phyloP scores from a whole-genome alignment of 208 protist species.

The Leishmania amazonensis region DNA sequence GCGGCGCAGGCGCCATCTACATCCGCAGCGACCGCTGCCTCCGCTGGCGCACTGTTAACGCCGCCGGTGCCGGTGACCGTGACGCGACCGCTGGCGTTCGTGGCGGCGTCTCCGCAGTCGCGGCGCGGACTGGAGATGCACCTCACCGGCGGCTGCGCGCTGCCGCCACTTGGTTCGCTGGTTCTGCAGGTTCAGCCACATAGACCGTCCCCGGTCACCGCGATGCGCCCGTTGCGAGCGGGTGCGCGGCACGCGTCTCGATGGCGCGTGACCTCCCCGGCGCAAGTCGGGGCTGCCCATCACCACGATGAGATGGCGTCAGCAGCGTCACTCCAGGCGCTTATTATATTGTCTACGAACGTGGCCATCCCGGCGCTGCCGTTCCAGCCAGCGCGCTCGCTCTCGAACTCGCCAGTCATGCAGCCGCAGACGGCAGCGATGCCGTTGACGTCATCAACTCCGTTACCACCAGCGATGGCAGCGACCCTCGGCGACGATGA shows the following conservation, averaged over 20 bases:
- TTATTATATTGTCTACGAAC: slow-evolving; percentile 23
- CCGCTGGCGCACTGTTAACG: not conserved
- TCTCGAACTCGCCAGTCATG: slow-evolving; percentile 1
- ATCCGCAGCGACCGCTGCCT: not conserved
- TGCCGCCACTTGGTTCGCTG: slow-evolving; percentile 43
- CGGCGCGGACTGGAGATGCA: slow-evolving; percentile 42
- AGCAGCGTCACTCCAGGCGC: not conserved
- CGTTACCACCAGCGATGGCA: not conserved
- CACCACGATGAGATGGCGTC: not conserved
- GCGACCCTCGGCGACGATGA: not conserved
- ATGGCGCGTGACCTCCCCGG: not conserved
- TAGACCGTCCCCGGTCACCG: not conserved
- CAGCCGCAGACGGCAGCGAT: not conserved
- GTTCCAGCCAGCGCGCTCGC: not conserved
- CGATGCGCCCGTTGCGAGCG: not conserved
- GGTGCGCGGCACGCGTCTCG: not conserved
- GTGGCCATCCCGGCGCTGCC: not conserved
- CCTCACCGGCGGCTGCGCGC: slow-evolving; percentile 38
- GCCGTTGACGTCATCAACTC: not conserved
- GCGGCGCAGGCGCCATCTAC: slow-evolving; percentile 11
- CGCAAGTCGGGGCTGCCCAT: not conserved
- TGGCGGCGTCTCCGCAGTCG: slow-evolving; percentile 35
- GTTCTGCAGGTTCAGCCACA: slow-evolving; percentile 34
- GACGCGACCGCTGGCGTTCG: slow-evolving; percentile 45
- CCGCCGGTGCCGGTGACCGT: slow-evolving; percentile 6